phyloP scores from a whole-genome alignment of 1,284 basidiomycete genomes.

The Cryptococcus sp. region DNA sequence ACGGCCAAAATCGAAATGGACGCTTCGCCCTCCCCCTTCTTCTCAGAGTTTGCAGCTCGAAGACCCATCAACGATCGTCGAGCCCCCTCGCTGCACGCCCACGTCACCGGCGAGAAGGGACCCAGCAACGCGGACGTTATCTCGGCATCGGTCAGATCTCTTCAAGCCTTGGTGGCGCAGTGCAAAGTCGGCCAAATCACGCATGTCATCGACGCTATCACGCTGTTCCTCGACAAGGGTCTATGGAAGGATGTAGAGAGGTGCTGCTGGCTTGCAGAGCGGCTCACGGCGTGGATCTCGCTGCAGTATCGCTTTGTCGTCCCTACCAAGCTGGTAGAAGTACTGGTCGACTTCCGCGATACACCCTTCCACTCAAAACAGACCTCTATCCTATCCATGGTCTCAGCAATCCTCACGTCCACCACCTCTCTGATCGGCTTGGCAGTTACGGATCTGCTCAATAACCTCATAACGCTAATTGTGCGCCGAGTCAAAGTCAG shows the following conservation, averaged over 20 bases:
- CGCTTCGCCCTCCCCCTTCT: slow-evolving; percentile 67
- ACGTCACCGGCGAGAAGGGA: slow-evolving; percentile 83
- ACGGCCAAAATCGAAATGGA: slow-evolving; percentile 65
- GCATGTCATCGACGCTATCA: slow-evolving; percentile 68
- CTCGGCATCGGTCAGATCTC: slow-evolving; percentile 69
- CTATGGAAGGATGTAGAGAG: slow-evolving; percentile 71
- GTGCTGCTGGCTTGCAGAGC: slow-evolving; percentile 79
- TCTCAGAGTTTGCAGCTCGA: slow-evolving; percentile 72
- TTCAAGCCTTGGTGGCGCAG: slow-evolving; percentile 73
- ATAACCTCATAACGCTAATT: slow-evolving; percentile 72
- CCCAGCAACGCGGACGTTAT: slow-evolving; percentile 74
- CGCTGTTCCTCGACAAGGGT: slow-evolving; percentile 67
- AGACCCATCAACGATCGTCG: slow-evolving; percentile 73
- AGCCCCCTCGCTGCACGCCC: slow-evolving; percentile 81
- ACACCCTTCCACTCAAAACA: slow-evolving; percentile 62
- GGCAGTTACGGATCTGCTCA: slow-evolving; percentile 85
- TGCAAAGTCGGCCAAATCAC: slow-evolving; percentile 72
- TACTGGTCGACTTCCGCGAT: slow-evolving; percentile 71
- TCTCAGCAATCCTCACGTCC: slow-evolving; percentile 76
- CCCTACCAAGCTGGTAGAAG: slow-evolving; percentile 81
- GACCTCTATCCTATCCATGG: slow-evolving; percentile 73
- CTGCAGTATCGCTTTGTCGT: slow-evolving; percentile 91
- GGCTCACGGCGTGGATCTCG: slow-evolving; percentile 77
- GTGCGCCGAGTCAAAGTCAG: slow-evolving; percentile 70
- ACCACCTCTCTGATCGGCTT: slow-evolving; percentile 82